phyloP scores from a whole-genome alignment of 805 yeast species.

The Candida tallmaniae region DNA sequence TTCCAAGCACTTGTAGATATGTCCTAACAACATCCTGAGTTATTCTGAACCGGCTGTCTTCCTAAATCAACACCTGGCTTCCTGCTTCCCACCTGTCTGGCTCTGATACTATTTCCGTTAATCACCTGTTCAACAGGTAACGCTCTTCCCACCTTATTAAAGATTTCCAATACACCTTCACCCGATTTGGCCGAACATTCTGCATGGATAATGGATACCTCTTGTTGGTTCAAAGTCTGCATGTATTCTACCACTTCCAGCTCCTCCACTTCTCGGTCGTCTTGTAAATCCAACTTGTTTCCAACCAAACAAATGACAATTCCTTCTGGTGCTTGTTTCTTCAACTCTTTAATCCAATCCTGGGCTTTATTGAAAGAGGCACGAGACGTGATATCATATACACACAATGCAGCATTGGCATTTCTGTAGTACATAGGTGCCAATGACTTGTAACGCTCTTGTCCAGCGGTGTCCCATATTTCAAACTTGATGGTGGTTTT shows the following conservation, averaged over 20 bases:
- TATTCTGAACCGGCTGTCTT: slow-evolving; percentile 19
- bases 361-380: slow-evolving; percentile 68
- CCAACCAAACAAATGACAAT: slow-evolving; percentile 82
- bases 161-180: slow-evolving; percentile 40
- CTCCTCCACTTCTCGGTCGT: slow-evolving; percentile 41
- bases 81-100: slow-evolving; percentile 21
- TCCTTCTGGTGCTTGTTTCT: slow-evolving; percentile 71
- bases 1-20: background rate
- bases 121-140: slow-evolving; percentile 40
- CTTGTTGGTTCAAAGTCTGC: slow-evolving; percentile 38
- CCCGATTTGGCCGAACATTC: slow-evolving; percentile 45
- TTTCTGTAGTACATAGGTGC: slow-evolving; percentile 45
- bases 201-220: slow-evolving; percentile 33
- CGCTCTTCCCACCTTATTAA: slow-evolving; percentile 35
- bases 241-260: slow-evolving; percentile 47
- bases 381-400: slow-evolving; percentile 67
- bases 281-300: slow-evolving; percentile 62
- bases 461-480: slow-evolving; percentile 97
- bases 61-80: slow-evolving; percentile 35
- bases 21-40: slow-evolving; percentile 26
- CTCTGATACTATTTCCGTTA: slow-evolving; percentile 18
- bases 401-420: slow-evolving; percentile 71
- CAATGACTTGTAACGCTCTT: slow-evolving; percentile 40
- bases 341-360: slow-evolving; percentile 74
- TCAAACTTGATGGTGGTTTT: slow-evolving; percentile 61